Conservation (phyloP, 371 early-diverging fungal genomes). For the Mucor velutinosus region DNA sequence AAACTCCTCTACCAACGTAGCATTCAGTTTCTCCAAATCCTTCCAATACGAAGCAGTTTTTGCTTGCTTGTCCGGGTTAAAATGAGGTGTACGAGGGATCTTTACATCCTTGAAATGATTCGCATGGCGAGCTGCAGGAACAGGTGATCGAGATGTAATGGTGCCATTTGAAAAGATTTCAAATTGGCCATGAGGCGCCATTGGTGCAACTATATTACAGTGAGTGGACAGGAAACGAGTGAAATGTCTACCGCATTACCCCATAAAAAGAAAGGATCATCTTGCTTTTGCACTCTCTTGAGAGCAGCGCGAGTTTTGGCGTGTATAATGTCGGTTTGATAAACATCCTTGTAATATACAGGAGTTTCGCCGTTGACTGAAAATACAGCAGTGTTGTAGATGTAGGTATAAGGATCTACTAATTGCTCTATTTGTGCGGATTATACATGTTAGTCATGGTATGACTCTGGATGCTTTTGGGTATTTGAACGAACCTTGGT, state of each 20-base stretch:
- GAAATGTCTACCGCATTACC: conserved; percentile 13
- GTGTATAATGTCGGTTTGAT: conserved; percentile 67
- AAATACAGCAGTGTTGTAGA: conserved; percentile 62
- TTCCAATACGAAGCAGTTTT: conserved; percentile 63
- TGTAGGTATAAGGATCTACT: conserved; percentile 64
- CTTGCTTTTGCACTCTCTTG: conserved; percentile 41
- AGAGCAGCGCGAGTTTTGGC: conserved; percentile 57
- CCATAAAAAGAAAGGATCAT: conserved; percentile 63
- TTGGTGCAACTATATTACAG: conserved; percentile 17
- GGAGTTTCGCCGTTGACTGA: conserved; percentile 58
- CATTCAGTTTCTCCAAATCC: conserved; percentile 40
- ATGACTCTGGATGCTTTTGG: background rate
- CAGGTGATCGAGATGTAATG: conserved; percentile 38
- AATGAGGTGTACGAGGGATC: conserved; percentile 63
- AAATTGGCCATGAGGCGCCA: conserved; percentile 49
- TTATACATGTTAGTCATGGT: background rate
- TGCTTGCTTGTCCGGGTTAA: conserved; percentile 56
- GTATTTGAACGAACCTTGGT: conserved; percentile 12
- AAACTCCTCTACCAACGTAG: conserved; percentile 41
- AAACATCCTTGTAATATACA: conserved; percentile 47
- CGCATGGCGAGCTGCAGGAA: conserved; percentile 56
- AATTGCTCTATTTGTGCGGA: conserved; percentile 45
- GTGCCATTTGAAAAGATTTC: conserved; percentile 18
- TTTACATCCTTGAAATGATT: conserved; percentile 56
- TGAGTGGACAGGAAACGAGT: background rate